Evolutionary conservation across 257 asterid species (phyloP).

Genomic region (Gardenia jasminoides): DNA sequence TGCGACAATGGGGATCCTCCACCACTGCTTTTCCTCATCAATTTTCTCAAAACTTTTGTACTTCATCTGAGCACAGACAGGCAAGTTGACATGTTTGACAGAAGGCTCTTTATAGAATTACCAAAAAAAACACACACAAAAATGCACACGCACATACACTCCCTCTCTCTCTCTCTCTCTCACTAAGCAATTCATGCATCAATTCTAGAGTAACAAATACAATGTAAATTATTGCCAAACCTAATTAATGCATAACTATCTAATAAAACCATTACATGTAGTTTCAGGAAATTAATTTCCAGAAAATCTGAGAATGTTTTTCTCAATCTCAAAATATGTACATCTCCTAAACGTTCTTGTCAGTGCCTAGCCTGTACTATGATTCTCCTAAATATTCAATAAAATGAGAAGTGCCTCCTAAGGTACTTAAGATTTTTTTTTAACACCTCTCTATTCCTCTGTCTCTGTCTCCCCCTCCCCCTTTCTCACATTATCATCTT

Average conservation of each 20-base stretch:
- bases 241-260: not conserved
- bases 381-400: too few relatives aligned
- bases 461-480: too few relatives aligned
- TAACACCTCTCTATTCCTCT: too few relatives aligned
- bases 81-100: not conserved
- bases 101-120: not conserved
- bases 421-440: too few relatives aligned
- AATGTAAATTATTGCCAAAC: not conserved
- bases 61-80: constrained; percentile 53
- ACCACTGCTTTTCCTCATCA: constrained; percentile 87
- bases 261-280: not conserved
- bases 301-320: too few relatives aligned
- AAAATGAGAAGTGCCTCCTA: too few relatives aligned
- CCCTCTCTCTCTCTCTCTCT: too few relatives aligned
- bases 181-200: not conserved
- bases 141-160: not conserved
- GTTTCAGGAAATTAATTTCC: not conserved
- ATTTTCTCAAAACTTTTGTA: constrained; percentile 84
- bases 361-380: too few relatives aligned
- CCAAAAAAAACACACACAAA: too few relatives aligned
- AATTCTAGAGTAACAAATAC: not conserved
- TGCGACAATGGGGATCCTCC: constrained; percentile 84
- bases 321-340: too few relatives aligned
- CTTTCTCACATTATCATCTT: too few relatives aligned
- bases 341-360: too few relatives aligned